phyloP scores from a whole-genome alignment of 2,329 filamentous ascomycete species.

The Diaporthe destruens region DNA sequence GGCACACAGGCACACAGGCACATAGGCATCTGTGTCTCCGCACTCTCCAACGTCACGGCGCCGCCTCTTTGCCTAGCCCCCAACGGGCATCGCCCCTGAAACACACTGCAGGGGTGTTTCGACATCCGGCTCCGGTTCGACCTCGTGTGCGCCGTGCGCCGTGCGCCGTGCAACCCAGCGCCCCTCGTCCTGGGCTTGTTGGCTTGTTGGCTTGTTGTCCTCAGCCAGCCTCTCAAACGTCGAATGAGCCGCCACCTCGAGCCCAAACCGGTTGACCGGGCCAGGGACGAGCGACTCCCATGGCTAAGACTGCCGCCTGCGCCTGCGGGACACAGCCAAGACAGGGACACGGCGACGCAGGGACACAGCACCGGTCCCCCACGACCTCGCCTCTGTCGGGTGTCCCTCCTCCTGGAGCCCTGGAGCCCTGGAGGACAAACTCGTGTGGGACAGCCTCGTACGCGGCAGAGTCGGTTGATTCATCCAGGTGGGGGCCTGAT shows the following conservation, averaged over 20 bases:
- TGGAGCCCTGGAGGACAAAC: too few species aligned
- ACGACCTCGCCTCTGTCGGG: too few species aligned
- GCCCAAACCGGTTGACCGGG: neutral
- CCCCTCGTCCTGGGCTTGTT: neutral
- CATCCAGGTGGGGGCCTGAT: slow-evolving; percentile 26
- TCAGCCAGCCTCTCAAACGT: slow-evolving; percentile 20
- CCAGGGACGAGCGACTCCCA: neutral
- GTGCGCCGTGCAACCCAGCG: neutral
- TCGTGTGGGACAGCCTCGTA: too few species aligned
- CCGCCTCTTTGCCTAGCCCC: slow-evolving; percentile 1
- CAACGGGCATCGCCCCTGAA: slow-evolving; percentile 37
- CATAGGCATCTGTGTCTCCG: slow-evolving; percentile 5
- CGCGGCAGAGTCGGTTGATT: slow-evolving; percentile 1
- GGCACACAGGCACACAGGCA: too few species aligned
- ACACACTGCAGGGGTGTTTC: slow-evolving; percentile 29
- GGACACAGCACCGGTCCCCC: too few species aligned
- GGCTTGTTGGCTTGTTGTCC: neutral
- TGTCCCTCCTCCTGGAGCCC: too few species aligned
- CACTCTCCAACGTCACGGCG: slow-evolving; percentile 18
- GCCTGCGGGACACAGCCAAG: too few species aligned
- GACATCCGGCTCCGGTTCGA: slow-evolving; percentile 28
- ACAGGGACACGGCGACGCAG: too few species aligned
- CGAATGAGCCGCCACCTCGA: neutral
- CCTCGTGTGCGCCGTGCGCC: neutral
- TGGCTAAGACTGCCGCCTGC: too few species aligned